These are phyloP conservation scores for Nicotiana tabacum DNA, from an alignment of 257 asterid species.

Conservation along the genomic window DNA sequence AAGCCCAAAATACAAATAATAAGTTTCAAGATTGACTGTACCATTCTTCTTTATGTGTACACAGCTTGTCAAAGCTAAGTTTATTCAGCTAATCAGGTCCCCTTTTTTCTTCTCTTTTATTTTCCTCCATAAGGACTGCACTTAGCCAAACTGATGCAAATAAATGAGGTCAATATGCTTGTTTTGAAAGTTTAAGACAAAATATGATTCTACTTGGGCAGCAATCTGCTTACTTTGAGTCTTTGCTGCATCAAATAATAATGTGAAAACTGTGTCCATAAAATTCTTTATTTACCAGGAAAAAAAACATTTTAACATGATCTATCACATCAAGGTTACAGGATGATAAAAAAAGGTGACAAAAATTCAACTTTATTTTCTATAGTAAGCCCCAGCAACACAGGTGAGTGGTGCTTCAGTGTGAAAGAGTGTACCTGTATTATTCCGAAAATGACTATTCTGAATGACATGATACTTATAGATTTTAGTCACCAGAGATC, in stretches of 20 bases:
- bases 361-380: too few species aligned
- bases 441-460: background rate
- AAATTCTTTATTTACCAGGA: too few species aligned
- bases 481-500: background rate
- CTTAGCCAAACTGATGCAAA: background rate
- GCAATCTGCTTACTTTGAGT: background rate
- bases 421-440: background rate
- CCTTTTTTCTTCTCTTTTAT: too few species aligned
- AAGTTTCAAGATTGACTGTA: background rate
- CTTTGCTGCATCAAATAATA: background rate
- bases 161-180: background rate
- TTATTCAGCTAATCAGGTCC: background rate
- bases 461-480: background rate
- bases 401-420: background rate
- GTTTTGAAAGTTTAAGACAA: background rate
- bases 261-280: background rate
- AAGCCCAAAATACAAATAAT: background rate
- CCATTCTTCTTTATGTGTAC: background rate
- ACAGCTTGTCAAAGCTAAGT: background rate
- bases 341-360: too few species aligned
- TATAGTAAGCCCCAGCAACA: too few species aligned
- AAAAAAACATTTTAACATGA: too few species aligned
- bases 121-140: background rate
- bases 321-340: too few species aligned
- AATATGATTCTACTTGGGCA: background rate